Evolutionary conservation across 495 filamentous ascomycete species (phyloP).

Genomic region (Tuber magnatum): DNA sequence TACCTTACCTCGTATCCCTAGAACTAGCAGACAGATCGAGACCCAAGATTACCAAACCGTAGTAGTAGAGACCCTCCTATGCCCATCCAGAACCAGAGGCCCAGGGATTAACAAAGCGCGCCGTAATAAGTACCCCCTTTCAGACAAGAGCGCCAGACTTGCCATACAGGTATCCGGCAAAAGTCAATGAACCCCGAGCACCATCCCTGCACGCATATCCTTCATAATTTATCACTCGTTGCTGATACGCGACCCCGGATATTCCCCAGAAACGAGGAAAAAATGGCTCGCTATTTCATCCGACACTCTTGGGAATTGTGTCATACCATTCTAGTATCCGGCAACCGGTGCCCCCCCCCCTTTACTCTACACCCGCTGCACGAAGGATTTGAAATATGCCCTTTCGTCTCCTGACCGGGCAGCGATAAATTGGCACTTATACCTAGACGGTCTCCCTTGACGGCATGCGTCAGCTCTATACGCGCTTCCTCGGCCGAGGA

Average conservation of each 20-base stretch:
- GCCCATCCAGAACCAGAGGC: too few relatives aligned
- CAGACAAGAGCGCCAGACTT: background rate
- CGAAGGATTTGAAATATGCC: background rate
- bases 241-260: background rate
- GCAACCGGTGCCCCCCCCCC: background rate
- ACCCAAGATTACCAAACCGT: background rate
- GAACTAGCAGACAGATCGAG: background rate
- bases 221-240: background rate
- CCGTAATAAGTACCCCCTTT: background rate
- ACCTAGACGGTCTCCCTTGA: background rate
- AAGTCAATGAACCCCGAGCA: background rate
- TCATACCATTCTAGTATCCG: background rate
- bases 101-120: background rate
- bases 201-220: background rate
- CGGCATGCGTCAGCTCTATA: too few relatives aligned
- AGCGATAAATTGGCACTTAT: background rate
- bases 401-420: background rate
- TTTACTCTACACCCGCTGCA: background rate
- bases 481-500: too few relatives aligned
- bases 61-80: background rate
- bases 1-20: background rate
- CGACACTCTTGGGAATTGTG: background rate
- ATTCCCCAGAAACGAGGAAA: background rate
- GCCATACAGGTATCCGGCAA: background rate
- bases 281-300: background rate